These are phyloP conservation scores for Xerocomellus intermedius DNA, from an alignment of 768 basidiomycete genomes.

Conservation along the genomic window DNA sequence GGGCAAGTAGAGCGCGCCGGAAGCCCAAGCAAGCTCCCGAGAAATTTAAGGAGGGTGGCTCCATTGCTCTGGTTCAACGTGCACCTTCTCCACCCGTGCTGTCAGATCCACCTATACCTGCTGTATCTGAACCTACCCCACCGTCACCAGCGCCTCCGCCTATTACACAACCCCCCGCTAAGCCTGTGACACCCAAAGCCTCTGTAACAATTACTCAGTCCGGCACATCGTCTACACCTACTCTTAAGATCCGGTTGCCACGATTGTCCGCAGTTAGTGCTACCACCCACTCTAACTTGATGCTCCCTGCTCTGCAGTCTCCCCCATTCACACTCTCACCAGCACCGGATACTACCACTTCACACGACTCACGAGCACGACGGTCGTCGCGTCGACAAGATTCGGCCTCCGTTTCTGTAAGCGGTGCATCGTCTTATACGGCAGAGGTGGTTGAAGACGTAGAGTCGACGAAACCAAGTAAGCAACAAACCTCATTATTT, in stretches of 20 bases:
- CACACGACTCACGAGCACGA: conserved; percentile 29
- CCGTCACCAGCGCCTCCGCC: conserved; percentile 5
- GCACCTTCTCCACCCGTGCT: conserved; percentile 13
- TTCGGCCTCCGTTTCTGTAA: conserved; percentile 31
- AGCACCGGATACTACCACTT: conserved; percentile 18
- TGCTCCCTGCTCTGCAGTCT: conserved; percentile 21
- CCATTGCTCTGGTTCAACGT: conserved; percentile 5
- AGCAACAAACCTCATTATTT: conserved; percentile 4
- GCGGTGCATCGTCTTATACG: conserved; percentile 32
- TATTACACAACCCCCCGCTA: conserved; percentile 11
- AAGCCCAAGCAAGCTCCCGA: conserved; percentile 17
- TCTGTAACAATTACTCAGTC: conserved; percentile 36
- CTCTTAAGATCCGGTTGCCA: conserved; percentile 35
- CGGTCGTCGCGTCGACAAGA: conserved; percentile 28
- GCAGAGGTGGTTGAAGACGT: conserved; percentile 28
- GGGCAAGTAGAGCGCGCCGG: conserved; percentile 23
- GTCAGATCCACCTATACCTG: conserved; percentile 15
- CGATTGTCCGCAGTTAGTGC: conserved; percentile 31
- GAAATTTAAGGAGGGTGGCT: conserved; percentile 17
- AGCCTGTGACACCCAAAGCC: conserved; percentile 34
- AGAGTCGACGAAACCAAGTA: conserved; percentile 30
- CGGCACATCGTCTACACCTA: conserved; percentile 31
- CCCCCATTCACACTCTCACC: conserved; percentile 21
- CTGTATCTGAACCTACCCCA: conserved; percentile 12
- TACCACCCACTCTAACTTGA: conserved; percentile 23